phyloP scores from a whole-genome alignment of 495 filamentous ascomycete species.

The Talaromyces nanjingensis region DNA sequence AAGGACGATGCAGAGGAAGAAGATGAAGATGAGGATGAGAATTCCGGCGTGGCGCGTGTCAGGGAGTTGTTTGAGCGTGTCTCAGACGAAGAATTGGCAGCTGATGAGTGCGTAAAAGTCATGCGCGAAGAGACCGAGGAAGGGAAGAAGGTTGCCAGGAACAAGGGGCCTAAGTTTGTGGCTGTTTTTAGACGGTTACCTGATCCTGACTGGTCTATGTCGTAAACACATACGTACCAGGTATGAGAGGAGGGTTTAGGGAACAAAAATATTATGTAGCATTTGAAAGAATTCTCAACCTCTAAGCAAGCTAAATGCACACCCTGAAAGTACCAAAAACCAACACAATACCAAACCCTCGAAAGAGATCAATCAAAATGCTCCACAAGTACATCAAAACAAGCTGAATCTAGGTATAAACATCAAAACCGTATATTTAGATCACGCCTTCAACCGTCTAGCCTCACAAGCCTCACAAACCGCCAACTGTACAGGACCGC shows the following conservation, averaged over 20 bases:
- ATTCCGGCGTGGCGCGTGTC: slow-evolving; percentile 32
- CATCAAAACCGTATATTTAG: not conserved
- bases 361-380: not conserved
- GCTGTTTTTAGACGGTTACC: slow-evolving; percentile 74
- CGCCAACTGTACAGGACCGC: slow-evolving; percentile 41
- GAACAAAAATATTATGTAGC: not conserved
- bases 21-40: slow-evolving; percentile 17
- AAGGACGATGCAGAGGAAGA: slow-evolving; percentile 11
- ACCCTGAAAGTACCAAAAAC: not conserved
- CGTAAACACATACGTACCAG: not conserved
- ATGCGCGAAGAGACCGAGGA: slow-evolving; percentile 92
- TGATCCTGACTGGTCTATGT: slow-evolving; percentile 61
- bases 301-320: not conserved
- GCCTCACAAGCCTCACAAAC: slow-evolving; percentile 61
- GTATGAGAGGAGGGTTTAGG: not conserved
- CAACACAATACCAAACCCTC: not conserved
- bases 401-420: not conserved
- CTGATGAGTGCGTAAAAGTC: slow-evolving; percentile 67
- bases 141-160: slow-evolving; percentile 91
- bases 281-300: not conserved
- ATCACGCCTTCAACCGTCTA: slow-evolving; percentile 51
- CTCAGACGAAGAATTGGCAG: slow-evolving; percentile 56
- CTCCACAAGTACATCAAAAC: not conserved
- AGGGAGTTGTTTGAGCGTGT: slow-evolving; percentile 48
- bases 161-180: slow-evolving; percentile 81